Evolutionary conservation across 345 rosid species (phyloP).

Genomic region (Lepidium aucheri): DNA sequence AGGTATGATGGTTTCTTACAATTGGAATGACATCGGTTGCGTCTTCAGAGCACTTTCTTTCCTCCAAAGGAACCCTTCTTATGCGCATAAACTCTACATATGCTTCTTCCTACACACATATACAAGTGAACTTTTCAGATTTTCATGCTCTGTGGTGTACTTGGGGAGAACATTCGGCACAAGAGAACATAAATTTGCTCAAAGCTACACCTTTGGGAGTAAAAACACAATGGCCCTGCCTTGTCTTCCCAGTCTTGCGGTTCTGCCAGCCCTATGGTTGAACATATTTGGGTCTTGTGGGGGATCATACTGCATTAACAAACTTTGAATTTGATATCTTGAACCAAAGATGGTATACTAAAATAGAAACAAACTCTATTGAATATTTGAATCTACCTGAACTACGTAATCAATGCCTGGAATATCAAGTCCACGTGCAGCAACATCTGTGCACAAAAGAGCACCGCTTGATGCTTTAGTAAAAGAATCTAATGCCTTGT

Average conservation of each 20-base stretch:
- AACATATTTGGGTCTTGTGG: constrained; percentile 93
- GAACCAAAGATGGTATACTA: neutral
- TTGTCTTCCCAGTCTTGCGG: constrained; percentile 85
- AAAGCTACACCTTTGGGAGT: constrained; percentile 54
- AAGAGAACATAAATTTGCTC: neutral
- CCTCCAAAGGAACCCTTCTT: constrained; percentile 69
- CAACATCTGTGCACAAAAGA: constrained; percentile 91
- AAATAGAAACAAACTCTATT: neutral
- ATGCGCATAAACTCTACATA: constrained; percentile 72
- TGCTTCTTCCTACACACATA: constrained; percentile 63
- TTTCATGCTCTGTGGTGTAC: neutral
- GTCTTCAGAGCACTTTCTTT: constrained; percentile 43
- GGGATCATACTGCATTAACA: constrained; percentile 67
- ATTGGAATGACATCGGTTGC: constrained; percentile 59
- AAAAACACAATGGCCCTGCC: constrained; percentile 69
- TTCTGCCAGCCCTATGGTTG: constrained; percentile 84
- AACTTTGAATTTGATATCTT: neutral
- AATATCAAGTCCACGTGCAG: constrained; percentile 96
- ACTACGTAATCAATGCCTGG: constrained; percentile 85
- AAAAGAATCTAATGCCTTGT: constrained; percentile 78
- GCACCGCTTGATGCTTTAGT: constrained; percentile 63
- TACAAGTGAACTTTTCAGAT: neutral
- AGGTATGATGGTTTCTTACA: constrained; percentile 29
- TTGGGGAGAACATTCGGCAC: neutral
- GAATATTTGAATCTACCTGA: constrained; percentile 45